These are phyloP conservation scores for Phytophthora capsici DNA, from an alignment of 352 stramenopile species.

Conservation along the genomic window DNA sequence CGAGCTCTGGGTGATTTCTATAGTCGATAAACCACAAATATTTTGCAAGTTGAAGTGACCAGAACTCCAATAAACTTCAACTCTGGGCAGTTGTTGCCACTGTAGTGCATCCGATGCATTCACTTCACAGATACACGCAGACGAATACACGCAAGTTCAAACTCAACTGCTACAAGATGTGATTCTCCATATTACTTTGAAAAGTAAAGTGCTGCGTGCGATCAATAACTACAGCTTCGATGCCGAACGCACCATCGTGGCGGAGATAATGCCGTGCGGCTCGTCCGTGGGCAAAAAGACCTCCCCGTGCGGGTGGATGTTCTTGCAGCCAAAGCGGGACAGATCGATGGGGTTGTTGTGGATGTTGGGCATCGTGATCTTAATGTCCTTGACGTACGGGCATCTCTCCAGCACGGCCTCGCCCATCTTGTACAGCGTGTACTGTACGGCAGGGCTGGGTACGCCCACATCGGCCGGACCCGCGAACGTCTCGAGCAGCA, in stretches of 20 bases:
- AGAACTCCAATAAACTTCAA: too few species aligned
- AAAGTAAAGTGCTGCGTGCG: not conserved
- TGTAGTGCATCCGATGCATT: too few species aligned
- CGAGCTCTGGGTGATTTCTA: slow-evolving; percentile 56
- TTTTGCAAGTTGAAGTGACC: not conserved
- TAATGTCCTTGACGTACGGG: slow-evolving; percentile 75
- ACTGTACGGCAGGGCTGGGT: slow-evolving; percentile 81
- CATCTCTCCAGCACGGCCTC: slow-evolving; percentile 75
- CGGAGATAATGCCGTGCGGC: slow-evolving; percentile 88
- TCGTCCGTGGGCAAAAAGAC: slow-evolving; percentile 89
- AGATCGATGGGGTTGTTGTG: slow-evolving; percentile 91
- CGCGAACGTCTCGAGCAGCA: slow-evolving; percentile 79
- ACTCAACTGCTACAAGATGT: too few species aligned
- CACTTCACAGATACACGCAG: too few species aligned
- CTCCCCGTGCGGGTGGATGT: slow-evolving; percentile 88
- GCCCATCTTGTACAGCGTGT: slow-evolving; percentile 89
- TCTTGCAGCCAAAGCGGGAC: slow-evolving; percentile 83
- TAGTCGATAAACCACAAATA: slow-evolving; percentile 11
- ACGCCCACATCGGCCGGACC: slow-evolving; percentile 81
- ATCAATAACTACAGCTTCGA: slow-evolving; percentile 53
- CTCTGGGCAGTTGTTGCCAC: too few species aligned
- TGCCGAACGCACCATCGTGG: slow-evolving; percentile 67
- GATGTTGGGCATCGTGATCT: slow-evolving; percentile 87
- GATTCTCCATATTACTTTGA: not conserved
- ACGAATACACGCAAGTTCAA: too few species aligned